Evolutionary conservation across 192 early-diverging fungal genomes (phyloP).

Genomic region (Coemansia sp.): DNA sequence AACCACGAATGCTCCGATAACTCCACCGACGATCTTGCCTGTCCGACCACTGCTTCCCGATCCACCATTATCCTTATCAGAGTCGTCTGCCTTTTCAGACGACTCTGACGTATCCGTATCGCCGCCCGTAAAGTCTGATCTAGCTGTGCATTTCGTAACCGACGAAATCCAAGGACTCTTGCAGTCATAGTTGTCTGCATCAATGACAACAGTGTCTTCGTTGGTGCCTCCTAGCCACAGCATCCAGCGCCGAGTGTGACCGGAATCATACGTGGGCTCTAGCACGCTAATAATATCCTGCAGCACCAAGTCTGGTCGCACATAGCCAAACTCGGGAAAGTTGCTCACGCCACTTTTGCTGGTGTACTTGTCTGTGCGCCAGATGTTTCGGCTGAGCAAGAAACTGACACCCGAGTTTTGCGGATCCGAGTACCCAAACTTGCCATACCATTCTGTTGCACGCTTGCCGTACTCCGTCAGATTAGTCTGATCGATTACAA

Average conservation of each 20-base stretch:
- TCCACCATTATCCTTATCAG: not conserved
- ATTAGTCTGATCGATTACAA: slow-evolving; percentile 66
- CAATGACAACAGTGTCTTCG: slow-evolving; percentile 23
- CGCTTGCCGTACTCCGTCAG: slow-evolving; percentile 34
- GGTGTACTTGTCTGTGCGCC: slow-evolving; percentile 43
- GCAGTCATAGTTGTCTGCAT: slow-evolving; percentile 35
- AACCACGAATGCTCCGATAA: slow-evolving; percentile 26
- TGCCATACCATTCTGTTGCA: slow-evolving; percentile 34
- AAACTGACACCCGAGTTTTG: slow-evolving; percentile 35
- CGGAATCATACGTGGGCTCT: slow-evolving; percentile 27
- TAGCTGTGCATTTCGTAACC: slow-evolving; percentile 27
- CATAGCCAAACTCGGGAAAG: slow-evolving; percentile 46
- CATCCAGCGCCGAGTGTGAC: slow-evolving; percentile 29
- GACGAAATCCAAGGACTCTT: slow-evolving; percentile 26
- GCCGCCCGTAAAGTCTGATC: slow-evolving; percentile 36
- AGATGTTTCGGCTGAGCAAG: slow-evolving; percentile 28
- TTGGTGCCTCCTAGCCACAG: slow-evolving; percentile 40
- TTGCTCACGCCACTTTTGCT: slow-evolving; percentile 32
- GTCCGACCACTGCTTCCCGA: slow-evolving; percentile 19
- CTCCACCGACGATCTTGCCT: slow-evolving; percentile 47
- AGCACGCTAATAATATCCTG: slow-evolving; percentile 44
- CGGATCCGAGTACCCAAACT: slow-evolving; percentile 44
- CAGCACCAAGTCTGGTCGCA: slow-evolving; percentile 43
- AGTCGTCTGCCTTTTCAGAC: not conserved
- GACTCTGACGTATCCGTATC: not conserved